phyloP scores from a whole-genome alignment of 192 early-diverging fungal species.

The Coemansia sp. region DNA sequence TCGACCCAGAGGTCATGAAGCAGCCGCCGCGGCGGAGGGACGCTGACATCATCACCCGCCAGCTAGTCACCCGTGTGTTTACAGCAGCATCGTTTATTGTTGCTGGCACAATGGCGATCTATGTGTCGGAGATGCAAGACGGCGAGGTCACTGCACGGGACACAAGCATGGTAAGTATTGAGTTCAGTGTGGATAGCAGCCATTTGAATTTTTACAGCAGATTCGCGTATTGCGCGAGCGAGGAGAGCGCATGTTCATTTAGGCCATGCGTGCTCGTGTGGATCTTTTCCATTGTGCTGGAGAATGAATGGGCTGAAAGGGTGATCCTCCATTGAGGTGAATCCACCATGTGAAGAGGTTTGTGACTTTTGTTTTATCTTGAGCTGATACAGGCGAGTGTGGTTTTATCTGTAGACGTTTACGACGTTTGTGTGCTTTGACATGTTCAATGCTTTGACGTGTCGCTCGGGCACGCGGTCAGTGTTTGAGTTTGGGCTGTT shows the following conservation, averaged over 20 bases:
- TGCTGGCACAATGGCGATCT: constrained; percentile 80
- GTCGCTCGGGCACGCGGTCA: constrained; percentile 83
- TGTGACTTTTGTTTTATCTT: no score
- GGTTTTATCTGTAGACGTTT: constrained; percentile 69
- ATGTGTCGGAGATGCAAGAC: constrained; percentile 74
- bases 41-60: constrained; percentile 76
- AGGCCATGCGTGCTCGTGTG: no score
- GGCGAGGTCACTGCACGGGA: constrained; percentile 68
- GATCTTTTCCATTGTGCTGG: neutral
- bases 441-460: constrained; percentile 92
- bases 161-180: constrained; percentile 81
- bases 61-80: constrained; percentile 74
- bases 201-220: no score
- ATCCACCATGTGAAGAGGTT: no score
- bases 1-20: constrained; percentile 88
- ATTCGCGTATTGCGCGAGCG: no score
- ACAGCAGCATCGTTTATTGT: constrained; percentile 80
- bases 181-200: neutral
- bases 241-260: no score
- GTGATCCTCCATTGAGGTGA: no score
- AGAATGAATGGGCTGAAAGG: no score
- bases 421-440: constrained; percentile 96
- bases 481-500: constrained; percentile 79
- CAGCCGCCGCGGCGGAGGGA: constrained; percentile 79
- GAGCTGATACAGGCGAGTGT: no score